Base-by-base conservation (phyloP, 2,329 filamentous ascomycete genomes). In the Phaeophleospora eucalypticola region DNA sequence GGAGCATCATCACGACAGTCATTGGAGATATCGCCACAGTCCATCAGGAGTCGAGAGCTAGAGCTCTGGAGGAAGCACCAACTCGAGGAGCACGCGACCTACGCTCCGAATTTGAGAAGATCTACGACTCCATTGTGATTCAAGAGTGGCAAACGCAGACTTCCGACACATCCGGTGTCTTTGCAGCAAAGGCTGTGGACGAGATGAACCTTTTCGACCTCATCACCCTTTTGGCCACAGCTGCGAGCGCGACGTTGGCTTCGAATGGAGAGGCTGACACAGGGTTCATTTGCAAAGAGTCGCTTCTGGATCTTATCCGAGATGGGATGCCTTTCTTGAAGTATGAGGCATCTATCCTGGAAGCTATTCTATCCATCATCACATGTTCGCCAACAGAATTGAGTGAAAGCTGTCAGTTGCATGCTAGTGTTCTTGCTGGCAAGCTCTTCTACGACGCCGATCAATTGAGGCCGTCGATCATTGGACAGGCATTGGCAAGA, bases 1-100 rank as follows among this genome's bases (percentile, higher is more conserved):
- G 90, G 90, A 82, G 84, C 3, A 73, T 91, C 39, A 79, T 95
- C 19, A 73, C 90, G 8, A 80, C 86, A 59, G 76, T 79, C 19
- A 81, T 93, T 70, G 80, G 81, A 17, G 57, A 58, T 40, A 52
- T 58, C 33, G 82, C 58, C 17, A 41, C 45, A 18, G 34, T 51
- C 7, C 56, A 52, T 33, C 45, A 52, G 39, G 51, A 56, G 3
- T 44, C 41, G n/a, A 56, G 47, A 37, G 44, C 33, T 20, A 48
- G 40, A 18, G 38, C 41, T 19, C 15, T 37, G 86, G 53, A 57
- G 21, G 51, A 54, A 9, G 39, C 33, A 38, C 44, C 49, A 21
- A 40, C 47, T 36, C 43, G 52, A 35, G 47, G 45, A 16, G 53
- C 54, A n/a, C 21, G 36, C 12, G 51, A 51, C 17, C 29, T 29